These are phyloP conservation scores for Boehmeria nivea DNA, from an alignment of 306 rosid species.

Conservation along the genomic window DNA sequence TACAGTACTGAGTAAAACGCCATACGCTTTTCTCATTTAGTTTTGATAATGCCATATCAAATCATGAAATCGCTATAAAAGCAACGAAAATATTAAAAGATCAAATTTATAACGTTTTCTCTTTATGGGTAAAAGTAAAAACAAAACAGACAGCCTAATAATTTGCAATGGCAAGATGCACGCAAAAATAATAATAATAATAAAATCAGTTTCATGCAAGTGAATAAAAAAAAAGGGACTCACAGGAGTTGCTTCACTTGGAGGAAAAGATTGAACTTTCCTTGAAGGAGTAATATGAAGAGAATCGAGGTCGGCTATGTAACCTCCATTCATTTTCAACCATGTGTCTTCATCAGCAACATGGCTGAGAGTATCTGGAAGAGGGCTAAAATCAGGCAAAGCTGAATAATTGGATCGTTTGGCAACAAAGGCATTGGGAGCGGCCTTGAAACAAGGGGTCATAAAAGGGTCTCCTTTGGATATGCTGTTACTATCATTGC, in stretches of 20 bases:
- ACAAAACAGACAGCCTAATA: conserved; percentile 5
- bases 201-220: not conserved
- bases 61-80: not conserved
- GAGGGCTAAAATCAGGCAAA: conserved; percentile 66
- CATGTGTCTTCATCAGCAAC: conserved; percentile 90
- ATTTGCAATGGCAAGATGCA: not conserved
- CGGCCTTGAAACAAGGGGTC: conserved; percentile 69
- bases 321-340: conserved; percentile 91
- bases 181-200: not conserved
- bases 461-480: conserved; percentile 57
- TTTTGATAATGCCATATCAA: not conserved
- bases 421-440: conserved; percentile 65
- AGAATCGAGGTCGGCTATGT: conserved; percentile 70
- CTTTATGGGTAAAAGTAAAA: conserved; percentile 9
- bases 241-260: conserved; percentile 52
- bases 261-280: conserved; percentile 64
- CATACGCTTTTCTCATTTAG: too few species aligned
- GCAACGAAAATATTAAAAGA: conserved; percentile 7
- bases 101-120: not conserved
- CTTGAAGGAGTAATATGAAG: conserved; percentile 72
- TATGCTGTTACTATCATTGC: conserved; percentile 35
- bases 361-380: conserved; percentile 64
- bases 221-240: conserved; percentile 26
- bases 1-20: not conserved
- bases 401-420: conserved; percentile 55